Evolutionary conservation across 129 eudicot species (phyloP), one percentile per base, ranked within the genome.

Genomic region (Pseudognaphalium luteoalbum): DNA sequence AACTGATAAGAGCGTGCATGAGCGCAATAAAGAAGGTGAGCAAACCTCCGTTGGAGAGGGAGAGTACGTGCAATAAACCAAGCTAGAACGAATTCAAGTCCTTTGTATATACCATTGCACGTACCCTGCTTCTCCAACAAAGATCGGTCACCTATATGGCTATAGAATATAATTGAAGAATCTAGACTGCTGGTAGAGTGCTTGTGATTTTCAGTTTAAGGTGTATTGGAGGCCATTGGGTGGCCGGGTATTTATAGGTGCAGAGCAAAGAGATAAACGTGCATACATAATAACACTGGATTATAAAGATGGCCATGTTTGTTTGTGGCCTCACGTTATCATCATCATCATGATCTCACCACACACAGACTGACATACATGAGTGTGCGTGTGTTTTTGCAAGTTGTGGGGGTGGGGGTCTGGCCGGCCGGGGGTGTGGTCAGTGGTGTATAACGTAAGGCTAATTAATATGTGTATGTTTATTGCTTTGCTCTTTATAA

Each of bases 101-200:
- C 34, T 32, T 2, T 32, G 34, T 32, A 32, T 32, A 25, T 25
- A 25, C 28, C 34, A 2, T 32, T 32, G 71, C 88, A 84, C 83
- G 80, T 84, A 77, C 81, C 81, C 84, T 82, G 84, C 83, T 76
- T 84, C 83, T 78, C 84, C 84, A 80, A 60, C 88, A 67, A 66
- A 73, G 85, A 73, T 73, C 9, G 30, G 42, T 66, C 79, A 66
- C 79, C 83, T 66, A 66, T 42, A 25, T 72, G 4, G 47, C 4
- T 11, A 2, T 11, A 12, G 52, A 44, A 12, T 51, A 44, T 42
- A 14, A 42, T 7, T 3, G 3, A 39, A 10, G 39, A 35, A 35
- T 35, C 29, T n/a, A 47, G 61, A 11, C 1, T 69, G 5, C 41
- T 30, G 47, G 14, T 19, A 4, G 70, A 7, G 34, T 29, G 62